phyloP scores from a whole-genome alignment of 2,329 filamentous ascomycete species.

The Neonectria coccinea region DNA sequence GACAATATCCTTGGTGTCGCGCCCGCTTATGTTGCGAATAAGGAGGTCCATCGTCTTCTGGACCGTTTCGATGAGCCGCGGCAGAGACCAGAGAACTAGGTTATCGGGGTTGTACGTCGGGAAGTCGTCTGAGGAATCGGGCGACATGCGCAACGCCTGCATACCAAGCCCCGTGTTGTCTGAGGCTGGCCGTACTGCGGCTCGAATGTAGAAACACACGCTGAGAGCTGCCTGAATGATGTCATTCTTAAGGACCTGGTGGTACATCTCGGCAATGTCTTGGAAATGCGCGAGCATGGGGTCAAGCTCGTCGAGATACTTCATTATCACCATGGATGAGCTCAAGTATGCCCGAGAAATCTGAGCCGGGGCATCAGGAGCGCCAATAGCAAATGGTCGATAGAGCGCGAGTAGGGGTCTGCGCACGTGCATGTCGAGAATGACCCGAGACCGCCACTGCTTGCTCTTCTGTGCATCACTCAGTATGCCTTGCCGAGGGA shows the following conservation, averaged over 20 bases:
- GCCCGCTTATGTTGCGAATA: slow-evolving; percentile 59
- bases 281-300: slow-evolving; percentile 59
- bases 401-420: slow-evolving; percentile 65
- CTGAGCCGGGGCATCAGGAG: slow-evolving; percentile 61
- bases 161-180: slow-evolving; percentile 48
- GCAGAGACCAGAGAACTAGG: slow-evolving; percentile 57
- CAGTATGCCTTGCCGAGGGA: slow-evolving; percentile 59
- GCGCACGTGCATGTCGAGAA: slow-evolving; percentile 67
- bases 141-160: slow-evolving; percentile 50
- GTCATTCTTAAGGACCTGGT: slow-evolving; percentile 65
- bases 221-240: slow-evolving; percentile 67
- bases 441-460: slow-evolving; percentile 63
- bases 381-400: slow-evolving; percentile 66
- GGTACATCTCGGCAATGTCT: slow-evolving; percentile 64
- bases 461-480: slow-evolving; percentile 60
- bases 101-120: slow-evolving; percentile 50
- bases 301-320: slow-evolving; percentile 66
- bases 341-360: slow-evolving; percentile 65
- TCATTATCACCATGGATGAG: slow-evolving; percentile 67
- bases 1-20: slow-evolving; percentile 63
- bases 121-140: slow-evolving; percentile 51
- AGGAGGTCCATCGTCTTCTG: slow-evolving; percentile 61
- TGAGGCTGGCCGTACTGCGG: slow-evolving; percentile 46
- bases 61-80: slow-evolving; percentile 57
- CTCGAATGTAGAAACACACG: slow-evolving; percentile 65